Conservation (phyloP, 208 protist species). For the Histomonas meleagridis region DNA sequence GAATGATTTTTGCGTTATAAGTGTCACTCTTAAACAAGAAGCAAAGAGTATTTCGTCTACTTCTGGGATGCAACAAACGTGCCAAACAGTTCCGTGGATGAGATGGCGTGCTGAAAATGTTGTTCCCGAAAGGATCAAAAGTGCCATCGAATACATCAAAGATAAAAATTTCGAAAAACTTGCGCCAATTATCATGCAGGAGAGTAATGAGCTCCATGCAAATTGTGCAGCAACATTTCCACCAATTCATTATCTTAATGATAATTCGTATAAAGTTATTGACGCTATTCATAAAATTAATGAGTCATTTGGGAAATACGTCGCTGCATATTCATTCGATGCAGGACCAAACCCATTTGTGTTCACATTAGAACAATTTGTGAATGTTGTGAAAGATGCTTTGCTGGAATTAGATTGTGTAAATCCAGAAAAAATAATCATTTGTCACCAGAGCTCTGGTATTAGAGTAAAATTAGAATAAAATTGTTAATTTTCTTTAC, state of each 20-base stretch:
- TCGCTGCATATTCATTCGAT: slow-evolving; percentile 94
- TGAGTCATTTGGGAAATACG: slow-evolving; percentile 32
- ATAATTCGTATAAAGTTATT: slow-evolving; percentile 81
- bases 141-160: slow-evolving; percentile 65
- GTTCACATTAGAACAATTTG: too few species aligned
- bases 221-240: slow-evolving; percentile 85
- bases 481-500: too few species aligned
- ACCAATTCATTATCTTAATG: slow-evolving; percentile 91
- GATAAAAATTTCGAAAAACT: slow-evolving; percentile 77
- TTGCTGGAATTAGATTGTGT: too few species aligned
- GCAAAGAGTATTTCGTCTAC: slow-evolving; percentile 84
- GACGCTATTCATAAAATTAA: slow-evolving; percentile 75
- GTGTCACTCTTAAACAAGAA: slow-evolving; percentile 67
- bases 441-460: too few species aligned
- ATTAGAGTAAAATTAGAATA: too few species aligned
- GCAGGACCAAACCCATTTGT: slow-evolving; percentile 94
- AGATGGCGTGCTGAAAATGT: slow-evolving; percentile 55
- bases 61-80: slow-evolving; percentile 80
- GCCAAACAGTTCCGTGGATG: slow-evolving; percentile 74
- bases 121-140: slow-evolving; percentile 57
- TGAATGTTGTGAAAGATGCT: too few species aligned
- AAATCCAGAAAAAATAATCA: too few species aligned
- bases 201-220: slow-evolving; percentile 91
- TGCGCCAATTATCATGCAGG: slow-evolving; percentile 69
- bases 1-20: slow-evolving; percentile 64